phyloP scores from a whole-genome alignment of 495 filamentous ascomycete species.

The Peziza echinospora region DNA sequence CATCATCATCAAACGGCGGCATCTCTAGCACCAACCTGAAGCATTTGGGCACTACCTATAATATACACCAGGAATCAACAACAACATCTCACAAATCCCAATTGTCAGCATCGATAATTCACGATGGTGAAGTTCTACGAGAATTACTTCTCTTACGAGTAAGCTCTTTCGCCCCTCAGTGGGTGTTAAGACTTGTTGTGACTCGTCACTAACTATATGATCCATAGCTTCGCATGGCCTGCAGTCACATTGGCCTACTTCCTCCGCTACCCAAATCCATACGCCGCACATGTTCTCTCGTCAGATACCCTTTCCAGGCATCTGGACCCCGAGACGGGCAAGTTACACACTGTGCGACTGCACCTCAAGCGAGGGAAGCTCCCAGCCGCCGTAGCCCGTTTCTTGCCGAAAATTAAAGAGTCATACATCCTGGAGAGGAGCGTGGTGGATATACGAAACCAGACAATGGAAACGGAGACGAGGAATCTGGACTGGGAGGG shows the following conservation, averaged over 20 bases:
- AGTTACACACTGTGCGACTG: slow-evolving; percentile 68
- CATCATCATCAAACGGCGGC: too few species aligned
- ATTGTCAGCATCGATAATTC: neutral
- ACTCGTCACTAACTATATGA: slow-evolving; percentile 2
- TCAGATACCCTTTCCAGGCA: slow-evolving; percentile 83
- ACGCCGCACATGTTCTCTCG: slow-evolving; percentile 80
- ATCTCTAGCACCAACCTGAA: too few species aligned
- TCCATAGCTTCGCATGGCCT: slow-evolving; percentile 17
- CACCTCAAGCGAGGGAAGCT: slow-evolving; percentile 88
- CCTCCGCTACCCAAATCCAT: slow-evolving; percentile 95
- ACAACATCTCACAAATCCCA: neutral
- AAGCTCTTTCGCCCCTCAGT: slow-evolving; percentile 44
- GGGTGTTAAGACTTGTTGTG: neutral
- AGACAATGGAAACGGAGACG: slow-evolving; percentile 70
- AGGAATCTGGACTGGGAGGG: slow-evolving; percentile 79
- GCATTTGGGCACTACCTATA: too few species aligned
- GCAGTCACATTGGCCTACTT: slow-evolving; percentile 94
- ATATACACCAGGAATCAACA: neutral
- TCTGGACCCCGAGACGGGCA: slow-evolving; percentile 57
- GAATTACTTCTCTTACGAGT: slow-evolving; percentile 69
- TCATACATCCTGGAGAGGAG: slow-evolving; percentile 85
- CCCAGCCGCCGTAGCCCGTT: slow-evolving; percentile 45
- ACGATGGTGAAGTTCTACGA: slow-evolving; percentile 73
- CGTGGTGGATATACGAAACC: slow-evolving; percentile 69
- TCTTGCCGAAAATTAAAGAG: slow-evolving; percentile 39